Percentiles rank a stretch among this genome's conserved stretches.
These are phyloP conservation scores for Ophiostoma novo-ulmi DNA, from an alignment of 2,329 filamentous ascomycete genomes.

Conservation along the genomic window DNA sequence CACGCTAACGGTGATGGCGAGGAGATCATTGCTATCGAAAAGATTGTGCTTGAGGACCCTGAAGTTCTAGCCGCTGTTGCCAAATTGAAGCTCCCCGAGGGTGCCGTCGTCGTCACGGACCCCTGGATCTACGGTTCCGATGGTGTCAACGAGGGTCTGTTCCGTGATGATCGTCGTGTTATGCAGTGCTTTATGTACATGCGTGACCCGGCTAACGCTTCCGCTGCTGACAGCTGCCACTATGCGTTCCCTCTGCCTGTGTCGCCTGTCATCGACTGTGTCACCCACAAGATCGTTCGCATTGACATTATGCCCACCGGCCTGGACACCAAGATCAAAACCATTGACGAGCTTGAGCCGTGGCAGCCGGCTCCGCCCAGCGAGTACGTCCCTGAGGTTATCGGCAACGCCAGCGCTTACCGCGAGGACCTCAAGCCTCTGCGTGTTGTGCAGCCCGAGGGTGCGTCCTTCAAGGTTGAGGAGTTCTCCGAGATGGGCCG, in stretches of 20 bases:
- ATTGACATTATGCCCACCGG: conserved; percentile 43
- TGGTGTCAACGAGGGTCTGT: conserved; percentile 33
- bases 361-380: conserved; percentile 39
- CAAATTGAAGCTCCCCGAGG: conserved; percentile 57
- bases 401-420: conserved; percentile 29
- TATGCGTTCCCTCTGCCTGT: conserved; percentile 52
- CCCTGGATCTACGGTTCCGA: conserved; percentile 62
- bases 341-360: conserved; percentile 29
- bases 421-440: conserved; percentile 53
- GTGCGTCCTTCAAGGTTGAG: conserved; percentile 44
- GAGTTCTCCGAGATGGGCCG: conserved; percentile 34
- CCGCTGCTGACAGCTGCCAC: conserved; percentile 58
- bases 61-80: conserved; percentile 55
- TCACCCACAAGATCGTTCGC: conserved; percentile 41
- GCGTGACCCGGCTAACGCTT: conserved; percentile 54
- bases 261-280: conserved; percentile 53
- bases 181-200: conserved; percentile 65
- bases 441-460: conserved; percentile 31
- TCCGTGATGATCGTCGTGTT: conserved; percentile 24
- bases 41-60: conserved; percentile 49
- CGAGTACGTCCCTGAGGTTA: conserved; percentile 39
- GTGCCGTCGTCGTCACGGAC: conserved; percentile 54
- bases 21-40: conserved; percentile 56
- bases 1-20: conserved; percentile 57
- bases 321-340: conserved; percentile 47